Conservation (phyloP, 148 eudicot genomes). For the Camellia lanceoleosa region DNA sequence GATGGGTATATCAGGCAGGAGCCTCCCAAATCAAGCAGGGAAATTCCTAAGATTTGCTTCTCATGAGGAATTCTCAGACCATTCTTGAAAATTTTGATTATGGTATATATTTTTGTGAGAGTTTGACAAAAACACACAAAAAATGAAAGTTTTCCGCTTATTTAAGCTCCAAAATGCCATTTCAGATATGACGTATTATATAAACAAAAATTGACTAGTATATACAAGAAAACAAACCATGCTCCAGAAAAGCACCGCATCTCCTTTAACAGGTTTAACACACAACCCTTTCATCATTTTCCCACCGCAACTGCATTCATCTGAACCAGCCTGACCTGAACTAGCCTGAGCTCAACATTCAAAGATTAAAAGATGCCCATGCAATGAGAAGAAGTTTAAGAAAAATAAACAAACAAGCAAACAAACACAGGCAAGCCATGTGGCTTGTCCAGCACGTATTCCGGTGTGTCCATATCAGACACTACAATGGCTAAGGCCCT, state of each 20-base stretch:
- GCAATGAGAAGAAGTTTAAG: not conserved
- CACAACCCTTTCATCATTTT: constrained; percentile 66
- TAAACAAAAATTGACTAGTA: not conserved
- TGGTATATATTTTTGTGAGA: no score
- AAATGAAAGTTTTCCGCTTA: not conserved
- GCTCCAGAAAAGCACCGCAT: constrained; percentile 97
- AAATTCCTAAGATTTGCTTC: no score
- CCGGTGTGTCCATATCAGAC: no score
- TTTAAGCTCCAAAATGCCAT: not conserved
- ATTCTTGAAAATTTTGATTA: no score
- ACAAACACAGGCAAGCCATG: not conserved
- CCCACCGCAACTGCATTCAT: constrained; percentile 88
- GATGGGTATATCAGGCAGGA: no score
- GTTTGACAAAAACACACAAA: no score
- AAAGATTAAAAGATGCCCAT: not conserved
- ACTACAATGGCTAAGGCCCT: no score
- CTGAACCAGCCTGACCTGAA: constrained; percentile 62
- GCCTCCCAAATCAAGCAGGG: no score
- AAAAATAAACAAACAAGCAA: not conserved
- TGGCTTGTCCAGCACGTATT: no score
- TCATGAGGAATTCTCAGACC: no score
- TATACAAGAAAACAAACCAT: constrained; percentile 57
- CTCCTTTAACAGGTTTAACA: constrained; percentile 85
- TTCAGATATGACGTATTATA: not conserved
- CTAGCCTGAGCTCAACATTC: not conserved